Evolutionary conservation across 176 grass and related monocot genomes (phyloP), one percentile per base, ranked within the genome.

Genomic region (Tillandsia leiboldiana): DNA sequence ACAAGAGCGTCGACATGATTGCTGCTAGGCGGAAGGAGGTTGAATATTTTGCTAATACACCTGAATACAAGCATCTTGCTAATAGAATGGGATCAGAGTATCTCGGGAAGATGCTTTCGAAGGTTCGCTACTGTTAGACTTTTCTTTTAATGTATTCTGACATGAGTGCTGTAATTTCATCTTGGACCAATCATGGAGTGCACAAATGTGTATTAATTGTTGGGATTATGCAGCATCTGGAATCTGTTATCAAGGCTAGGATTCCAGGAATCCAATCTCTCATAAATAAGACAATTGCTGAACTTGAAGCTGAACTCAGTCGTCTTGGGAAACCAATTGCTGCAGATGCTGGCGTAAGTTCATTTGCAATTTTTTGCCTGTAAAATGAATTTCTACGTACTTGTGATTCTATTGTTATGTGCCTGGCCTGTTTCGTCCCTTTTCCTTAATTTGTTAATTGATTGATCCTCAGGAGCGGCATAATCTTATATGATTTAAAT

Each of bases 291-390:
- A 67, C 27, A 2, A 10, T 67, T 67, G 65, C 14, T 15, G 65
- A 67, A 42, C 65, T 67, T 67, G 65, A 67, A 67, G 33, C 13
- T 1, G 65, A 67, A 33, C 12, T 67, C 13, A 28, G n/a, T 47
- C 65, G 48, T 67, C 65, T 67, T 49, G 65, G 65, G 33, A 67
- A 33, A 67, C 65, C 65, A 15, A 67, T 67, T 67, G 65, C 65
- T 67, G 65, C 17, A 10, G 65, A 67, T 67, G 65, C 65, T 47
- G 65, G 65, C 13, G 65, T 67, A 47, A 49, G 65, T 18, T 17
- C n/a, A 14, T 59, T 42, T 42, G 33, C 3, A 42, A 29, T 29
- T 81, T 3, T 26, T 48, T 51, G 48, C 61, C 69, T 63, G 26
- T 63, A 33, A 62, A 74, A 69, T 80, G 12, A 51, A 27, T 64